Conservation (phyloP, 2,329 filamentous ascomycete species). For the Cordyceps farinosa region DNA sequence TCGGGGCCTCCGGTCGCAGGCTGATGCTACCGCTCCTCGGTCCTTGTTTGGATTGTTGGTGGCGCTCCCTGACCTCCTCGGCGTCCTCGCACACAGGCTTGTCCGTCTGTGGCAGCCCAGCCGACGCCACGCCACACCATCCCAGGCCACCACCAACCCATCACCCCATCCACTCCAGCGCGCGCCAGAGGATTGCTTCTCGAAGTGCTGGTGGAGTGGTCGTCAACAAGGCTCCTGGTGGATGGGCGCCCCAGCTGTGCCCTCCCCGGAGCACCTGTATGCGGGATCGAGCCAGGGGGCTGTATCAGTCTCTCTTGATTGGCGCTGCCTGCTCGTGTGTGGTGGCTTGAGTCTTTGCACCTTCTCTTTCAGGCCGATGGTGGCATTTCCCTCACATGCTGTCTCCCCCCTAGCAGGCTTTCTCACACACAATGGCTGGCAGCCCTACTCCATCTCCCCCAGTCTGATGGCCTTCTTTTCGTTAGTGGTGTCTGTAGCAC, state of each 20-base stretch:
- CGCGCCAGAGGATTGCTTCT: constrained; percentile 7
- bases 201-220: constrained; percentile 3
- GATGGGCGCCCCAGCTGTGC: constrained; percentile 18
- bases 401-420: constrained; percentile 22
- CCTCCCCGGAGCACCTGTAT: constrained; percentile 10
- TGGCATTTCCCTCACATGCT: constrained; percentile 32
- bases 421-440: constrained; percentile 10
- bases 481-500: constrained; percentile 8
- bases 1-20: constrained; percentile 10
- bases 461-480: constrained; percentile 5
- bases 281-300: constrained; percentile 23
- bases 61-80: not conserved
- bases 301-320: constrained; percentile 31
- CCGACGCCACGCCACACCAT: constrained; percentile 11
- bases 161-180: not conserved
- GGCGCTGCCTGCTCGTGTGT: constrained; percentile 27
- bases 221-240: not conserved
- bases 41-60: not conserved
- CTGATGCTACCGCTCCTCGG: not conserved
- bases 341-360: constrained; percentile 32
- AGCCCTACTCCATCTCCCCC: constrained; percentile 14
- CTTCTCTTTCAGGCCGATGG: constrained; percentile 35
- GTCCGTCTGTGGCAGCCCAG: not conserved
- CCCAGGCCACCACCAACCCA: not conserved
- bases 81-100: not conserved